Conservation (phyloP, 768 basidiomycete species). For the Trametopsis cervina region DNA sequence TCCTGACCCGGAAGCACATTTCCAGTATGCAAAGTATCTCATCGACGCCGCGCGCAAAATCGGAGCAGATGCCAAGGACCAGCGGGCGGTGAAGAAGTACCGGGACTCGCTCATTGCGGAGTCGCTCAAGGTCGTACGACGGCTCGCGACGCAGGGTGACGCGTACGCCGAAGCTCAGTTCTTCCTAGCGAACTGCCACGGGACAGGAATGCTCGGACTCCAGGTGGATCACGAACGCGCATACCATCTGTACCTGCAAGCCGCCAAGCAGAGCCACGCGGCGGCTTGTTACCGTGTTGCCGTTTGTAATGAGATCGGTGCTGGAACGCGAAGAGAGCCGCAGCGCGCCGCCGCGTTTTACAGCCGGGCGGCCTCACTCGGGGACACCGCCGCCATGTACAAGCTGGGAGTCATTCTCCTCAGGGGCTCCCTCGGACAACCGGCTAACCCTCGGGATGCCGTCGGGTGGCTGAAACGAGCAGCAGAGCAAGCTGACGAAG, state of each 20-base stretch:
- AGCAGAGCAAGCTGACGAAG: slow-evolving; percentile 95
- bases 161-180: slow-evolving; percentile 97
- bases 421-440: slow-evolving; percentile 76
- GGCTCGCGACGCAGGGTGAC: slow-evolving; percentile 86
- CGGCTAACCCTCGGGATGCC: slow-evolving; percentile 83
- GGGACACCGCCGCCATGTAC: slow-evolving; percentile 98
- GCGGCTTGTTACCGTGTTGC: slow-evolving; percentile 94
- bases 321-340: slow-evolving; percentile 86
- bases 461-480: slow-evolving; percentile 92
- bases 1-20: slow-evolving; percentile 97
- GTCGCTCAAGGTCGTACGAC: slow-evolving; percentile 86
- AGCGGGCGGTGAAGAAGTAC: slow-evolving; percentile 84
- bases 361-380: slow-evolving; percentile 91
- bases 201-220: slow-evolving; percentile 91
- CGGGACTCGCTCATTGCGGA: slow-evolving; percentile 83
- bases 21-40: slow-evolving; percentile 96
- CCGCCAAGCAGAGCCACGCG: slow-evolving; percentile 94
- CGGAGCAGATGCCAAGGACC: slow-evolving; percentile 62
- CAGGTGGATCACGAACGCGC: slow-evolving; percentile 97
- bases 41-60: slow-evolving; percentile 97
- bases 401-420: slow-evolving; percentile 99
- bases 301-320: slow-evolving; percentile 98
- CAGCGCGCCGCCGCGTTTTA: slow-evolving; percentile 91
- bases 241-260: slow-evolving; percentile 95
- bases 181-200: slow-evolving; percentile 95